Evolutionary conservation across 2,329 filamentous ascomycete species (phyloP), one percentile per base, ranked within the genome.

Genomic region (Exophiala oligosperma): DNA sequence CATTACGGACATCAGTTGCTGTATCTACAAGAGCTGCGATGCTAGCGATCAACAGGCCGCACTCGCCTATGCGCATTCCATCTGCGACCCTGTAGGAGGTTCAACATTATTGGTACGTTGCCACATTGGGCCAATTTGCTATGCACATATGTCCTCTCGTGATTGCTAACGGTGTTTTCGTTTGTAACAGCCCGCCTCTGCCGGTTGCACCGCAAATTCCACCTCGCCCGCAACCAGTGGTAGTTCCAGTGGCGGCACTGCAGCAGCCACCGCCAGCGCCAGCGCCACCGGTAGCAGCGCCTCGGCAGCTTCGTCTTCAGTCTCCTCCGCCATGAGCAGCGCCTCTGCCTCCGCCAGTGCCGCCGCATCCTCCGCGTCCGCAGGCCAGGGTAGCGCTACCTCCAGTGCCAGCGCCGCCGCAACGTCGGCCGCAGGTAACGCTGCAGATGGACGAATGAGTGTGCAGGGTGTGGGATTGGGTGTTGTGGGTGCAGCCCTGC

Each of bases 1-100:
- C 73, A 67, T 84, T 54, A 66, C 60, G 48, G 67, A 68, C 53
- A 79, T 84, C 59, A 69, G 77, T 44, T 82, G 80, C 70, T 84
- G 82, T 64, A 70, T 84, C 21, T 67, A 72, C 17, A 64, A 65
- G 1, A 67, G 69, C n/a, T 84, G 82, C 68, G 63, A 66, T 32
- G 24, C 64, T 0, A 65, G 65, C 0, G 77, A 80, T n/a, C 76
- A 82, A 57, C 53, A 75, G 38, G 63, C 75, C 72, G 70, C 21
- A 65, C 65, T 56, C 41, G 61, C 60, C 29, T 66, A 52, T 44
- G 49, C 50, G 24, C 48, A 71, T 52, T 64, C 68, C 21, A 71
- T 77, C 66, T 78, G 76, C 65, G 67, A 68, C 29, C 66, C 68
- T 35, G 73, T 66, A 9, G 74, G 73, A 29, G 68, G 75, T 49